Evolutionary conservation across 2,329 filamentous ascomycete species (phyloP), one percentile per base, ranked within the genome.

Genomic region (Lecanosticta acicola): DNA sequence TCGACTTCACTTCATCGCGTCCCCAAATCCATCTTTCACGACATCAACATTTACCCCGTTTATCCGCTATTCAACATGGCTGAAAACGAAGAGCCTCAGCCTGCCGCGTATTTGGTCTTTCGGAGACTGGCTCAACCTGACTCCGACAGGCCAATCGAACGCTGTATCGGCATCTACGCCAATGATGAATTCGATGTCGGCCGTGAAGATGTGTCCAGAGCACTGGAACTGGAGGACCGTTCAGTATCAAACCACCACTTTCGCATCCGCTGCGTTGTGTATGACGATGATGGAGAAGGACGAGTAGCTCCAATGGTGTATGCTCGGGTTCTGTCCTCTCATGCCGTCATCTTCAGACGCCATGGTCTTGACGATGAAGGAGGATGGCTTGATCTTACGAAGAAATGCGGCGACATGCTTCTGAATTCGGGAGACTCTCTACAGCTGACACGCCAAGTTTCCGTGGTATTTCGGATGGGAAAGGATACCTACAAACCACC

Each of bases 241-340:
- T 63, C 59, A 29, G 68, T 76, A 14, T 75, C 73, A 13, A 69
- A 67, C 26, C 62, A 65, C 43, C 73, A 76, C 60, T 52, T 75
- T 13, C 65, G 64, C 17, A 60, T 75, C 35, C 70, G 71, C 50
- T 72, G 70, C 53, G 65, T 75, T 39, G 43, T 72, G 1, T 75
- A 70, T 46, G 72, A 72, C 26, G 62, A 69, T 44, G 56, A 58
- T 11, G 45, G 58, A 18, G 51, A 61, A 9, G 49, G 53, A 1
- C 40, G 51, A 3, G 64, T 73, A 9, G 57, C 66, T 2, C 72
- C 73, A 3, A 65, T 76, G 44, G 65, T 76, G 2, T 76, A 75
- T 52, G 66, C 65, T 11, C 66, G 70, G 32, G 68, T 73, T 42
- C 39, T 73, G 2, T 76, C 73, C 0, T 61, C 59, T 29, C 74